phyloP scores from a whole-genome alignment of 495 filamentous ascomycete genomes.

The Copromyces sp. region DNA sequence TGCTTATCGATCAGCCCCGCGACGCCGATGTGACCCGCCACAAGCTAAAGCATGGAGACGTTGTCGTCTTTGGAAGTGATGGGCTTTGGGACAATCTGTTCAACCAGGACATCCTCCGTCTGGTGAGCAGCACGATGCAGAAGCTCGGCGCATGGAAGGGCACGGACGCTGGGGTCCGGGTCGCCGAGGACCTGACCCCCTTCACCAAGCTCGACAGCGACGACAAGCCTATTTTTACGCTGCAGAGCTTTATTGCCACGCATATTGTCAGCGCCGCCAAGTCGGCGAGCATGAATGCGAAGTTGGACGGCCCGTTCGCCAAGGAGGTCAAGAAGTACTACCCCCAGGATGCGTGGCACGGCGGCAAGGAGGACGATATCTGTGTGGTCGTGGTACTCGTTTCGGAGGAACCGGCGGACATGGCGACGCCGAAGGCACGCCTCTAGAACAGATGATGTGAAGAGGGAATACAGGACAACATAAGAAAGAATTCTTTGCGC shows the following conservation, averaged over 20 bases:
- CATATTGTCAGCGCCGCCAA: conserved; percentile 75
- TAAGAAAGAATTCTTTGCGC: not conserved
- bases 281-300: conserved; percentile 63
- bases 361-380: conserved; percentile 89
- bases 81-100: conserved; percentile 97
- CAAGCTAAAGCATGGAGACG: conserved; percentile 75
- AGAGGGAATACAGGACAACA: not conserved
- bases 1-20: conserved; percentile 66
- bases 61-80: conserved; percentile 84
- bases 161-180: conserved; percentile 47
- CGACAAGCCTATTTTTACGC: conserved; percentile 24
- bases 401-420: conserved; percentile 38
- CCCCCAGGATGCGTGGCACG: conserved; percentile 70
- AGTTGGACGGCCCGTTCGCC: conserved; percentile 83
- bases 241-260: conserved; percentile 70
- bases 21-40: conserved; percentile 75
- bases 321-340: conserved; percentile 83
- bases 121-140: conserved; percentile 68
- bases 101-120: conserved; percentile 71
- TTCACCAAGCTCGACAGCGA: conserved; percentile 37
- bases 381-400: conserved; percentile 68
- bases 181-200: conserved; percentile 41
- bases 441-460: not conserved
- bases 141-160: conserved; percentile 62
- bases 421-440: conserved; percentile 20